Conservation (phyloP, 1,139 yeast species). For the Hanseniaspora sp. region DNA sequence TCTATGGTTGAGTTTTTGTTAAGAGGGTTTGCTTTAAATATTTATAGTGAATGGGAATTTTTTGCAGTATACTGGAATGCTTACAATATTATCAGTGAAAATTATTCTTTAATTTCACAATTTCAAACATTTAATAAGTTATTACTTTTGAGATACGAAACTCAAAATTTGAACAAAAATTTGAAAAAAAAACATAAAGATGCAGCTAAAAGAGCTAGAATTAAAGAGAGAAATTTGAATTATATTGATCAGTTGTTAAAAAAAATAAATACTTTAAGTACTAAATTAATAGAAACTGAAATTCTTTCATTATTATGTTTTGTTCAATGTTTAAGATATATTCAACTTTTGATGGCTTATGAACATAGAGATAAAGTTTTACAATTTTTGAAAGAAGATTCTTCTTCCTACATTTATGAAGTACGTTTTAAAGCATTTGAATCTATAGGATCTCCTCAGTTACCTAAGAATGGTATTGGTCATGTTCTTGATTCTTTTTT, state of each 20-base stretch:
- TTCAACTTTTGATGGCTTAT: background rate
- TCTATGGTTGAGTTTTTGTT: constrained; percentile 63
- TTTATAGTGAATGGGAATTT: constrained; percentile 58
- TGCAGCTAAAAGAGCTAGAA: constrained; percentile 28
- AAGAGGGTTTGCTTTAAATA: constrained; percentile 65
- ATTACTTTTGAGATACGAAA: constrained; percentile 26
- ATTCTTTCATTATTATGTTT: constrained; percentile 33
- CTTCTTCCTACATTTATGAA: constrained; percentile 44
- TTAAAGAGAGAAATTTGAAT: constrained; percentile 23
- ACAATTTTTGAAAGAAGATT: constrained; percentile 31
- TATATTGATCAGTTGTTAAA: constrained; percentile 25
- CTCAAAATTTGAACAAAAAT: constrained; percentile 31
- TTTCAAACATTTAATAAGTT: constrained; percentile 33
- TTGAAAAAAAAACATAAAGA: constrained; percentile 36
- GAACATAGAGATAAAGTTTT: constrained; percentile 28
- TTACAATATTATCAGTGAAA: constrained; percentile 41
- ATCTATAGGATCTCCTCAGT: constrained; percentile 67
- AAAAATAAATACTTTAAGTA: constrained; percentile 22
- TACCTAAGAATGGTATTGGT: constrained; percentile 32
- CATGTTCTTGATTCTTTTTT: background rate
- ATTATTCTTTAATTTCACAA: constrained; percentile 41
- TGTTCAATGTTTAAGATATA: constrained; percentile 25
- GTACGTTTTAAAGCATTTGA: constrained; percentile 75
- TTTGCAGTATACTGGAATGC: constrained; percentile 60
- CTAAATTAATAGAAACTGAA: constrained; percentile 32